Evolutionary conservation across 106 monocot species (phyloP), one percentile per base, ranked within the genome.

Genomic region (Acanthochlamys bracteata): DNA sequence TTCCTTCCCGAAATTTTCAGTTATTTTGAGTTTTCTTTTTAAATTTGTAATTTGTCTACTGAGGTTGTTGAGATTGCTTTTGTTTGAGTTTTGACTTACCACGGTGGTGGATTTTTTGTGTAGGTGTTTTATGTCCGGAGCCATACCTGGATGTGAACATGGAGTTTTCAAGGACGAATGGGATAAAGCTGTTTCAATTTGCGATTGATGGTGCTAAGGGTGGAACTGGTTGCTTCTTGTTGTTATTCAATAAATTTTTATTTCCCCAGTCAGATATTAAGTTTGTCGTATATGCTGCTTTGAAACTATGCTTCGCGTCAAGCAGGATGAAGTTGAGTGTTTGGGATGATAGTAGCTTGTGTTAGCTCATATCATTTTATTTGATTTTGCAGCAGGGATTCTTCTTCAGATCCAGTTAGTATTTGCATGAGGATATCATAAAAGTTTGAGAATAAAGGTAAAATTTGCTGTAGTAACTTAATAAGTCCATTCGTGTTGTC

Each of bases 141-240:
- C 55, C n/a, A 22, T 55, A 55, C 55, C 55, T 20, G 20, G 20
- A 55, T 3, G 55, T 20, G 55, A 55, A 55, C 55, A 3, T 22
- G 55, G 55, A 55, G 55, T 55, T 55, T 10, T 20, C 21, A 4
- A 15, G 20, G n/a, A 20, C n/a, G 10, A 55, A 55, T 20, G 55
- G 55, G 20, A 55, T 55, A 20, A 22, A 21, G 55, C 55, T 55
- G 20, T 20, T 55, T 20, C 55, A 55, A 20, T 55, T 55, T 21
- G 55, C 12, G 55, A 55, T 55, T 21, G 55, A 55, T 55, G 55
- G 55, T 20, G 55, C 55, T 10, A 55, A 55, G 55, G n/a, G 55
- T 55, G 21, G 0, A 0, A 20, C 49, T 22, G 55, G 10, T 17
- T 55, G 4, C 19, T 54, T 20, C 20, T 55, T 55, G 19, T 55